phyloP scores from a whole-genome alignment of 495 filamentous ascomycete species.

The Penicillium nucicola region DNA sequence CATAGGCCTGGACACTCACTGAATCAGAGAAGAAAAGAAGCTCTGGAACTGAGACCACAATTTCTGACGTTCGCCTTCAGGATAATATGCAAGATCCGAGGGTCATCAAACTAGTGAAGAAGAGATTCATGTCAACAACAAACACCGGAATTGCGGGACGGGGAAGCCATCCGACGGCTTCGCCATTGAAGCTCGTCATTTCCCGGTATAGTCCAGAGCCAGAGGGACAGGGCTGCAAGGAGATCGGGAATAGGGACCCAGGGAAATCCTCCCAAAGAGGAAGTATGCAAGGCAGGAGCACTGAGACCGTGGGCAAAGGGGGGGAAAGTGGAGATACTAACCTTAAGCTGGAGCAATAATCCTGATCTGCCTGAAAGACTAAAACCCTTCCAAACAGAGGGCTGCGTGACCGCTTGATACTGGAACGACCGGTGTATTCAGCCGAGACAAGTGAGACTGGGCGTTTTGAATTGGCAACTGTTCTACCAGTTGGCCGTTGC shows the following conservation, averaged over 20 bases:
- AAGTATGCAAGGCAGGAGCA: constrained; percentile 44
- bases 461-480: constrained; percentile 4
- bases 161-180: constrained; percentile 17
- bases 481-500: too few species aligned
- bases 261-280: constrained; percentile 24
- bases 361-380: constrained; percentile 4
- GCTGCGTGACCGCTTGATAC: neutral
- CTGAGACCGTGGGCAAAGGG: constrained; percentile 32
- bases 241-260: constrained; percentile 26
- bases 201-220: constrained; percentile 22
- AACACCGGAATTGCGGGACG: constrained; percentile 25
- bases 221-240: constrained; percentile 37
- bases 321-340: constrained; percentile 23
- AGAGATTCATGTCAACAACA: constrained; percentile 37
- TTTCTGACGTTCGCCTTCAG: constrained; percentile 17
- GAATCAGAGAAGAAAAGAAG: constrained; percentile 19
- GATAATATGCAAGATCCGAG: constrained; percentile 36
- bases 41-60: constrained; percentile 21
- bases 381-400: constrained; percentile 24
- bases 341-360: constrained; percentile 22
- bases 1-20: constrained; percentile 35
- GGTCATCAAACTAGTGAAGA: constrained; percentile 21
- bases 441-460: constrained; percentile 33
- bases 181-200: constrained; percentile 29
- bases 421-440: constrained; percentile 23